A percentile compares a stretch with the other conserved stretches of the same genome.
Evolutionary conservation across 2,329 filamentous ascomycete species (phyloP).

Genomic region (Diaporthe helianthi): DNA sequence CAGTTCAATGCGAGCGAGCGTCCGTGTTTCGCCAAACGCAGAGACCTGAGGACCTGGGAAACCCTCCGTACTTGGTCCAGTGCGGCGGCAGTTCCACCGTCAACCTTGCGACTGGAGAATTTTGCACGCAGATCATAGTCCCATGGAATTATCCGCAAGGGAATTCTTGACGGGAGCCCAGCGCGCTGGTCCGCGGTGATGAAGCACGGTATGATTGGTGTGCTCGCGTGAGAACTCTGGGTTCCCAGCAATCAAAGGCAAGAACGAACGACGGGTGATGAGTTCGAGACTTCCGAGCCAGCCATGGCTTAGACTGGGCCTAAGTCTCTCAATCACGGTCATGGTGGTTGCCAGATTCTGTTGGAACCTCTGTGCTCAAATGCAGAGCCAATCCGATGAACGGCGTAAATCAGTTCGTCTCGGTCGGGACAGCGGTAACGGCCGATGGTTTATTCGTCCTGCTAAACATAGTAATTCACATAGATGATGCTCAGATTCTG

Average conservation of each 20-base stretch:
- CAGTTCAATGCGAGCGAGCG: conserved; percentile 1
- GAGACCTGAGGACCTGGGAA: neutral
- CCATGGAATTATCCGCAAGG: neutral
- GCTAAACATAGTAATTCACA: neutral
- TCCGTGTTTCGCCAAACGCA: conserved; percentile 4
- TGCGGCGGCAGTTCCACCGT: neutral
- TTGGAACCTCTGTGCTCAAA: neutral
- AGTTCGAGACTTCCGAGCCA: conserved; percentile 3
- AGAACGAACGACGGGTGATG: neutral
- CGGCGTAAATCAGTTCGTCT: neutral
- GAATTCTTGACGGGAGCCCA: neutral
- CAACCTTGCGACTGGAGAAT: conserved; percentile 3
- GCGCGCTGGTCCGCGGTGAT: neutral
- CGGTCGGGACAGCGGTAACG: neutral
- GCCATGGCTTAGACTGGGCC: neutral
- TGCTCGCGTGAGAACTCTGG: neutral
- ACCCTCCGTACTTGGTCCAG: neutral
- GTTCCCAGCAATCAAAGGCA: neutral
- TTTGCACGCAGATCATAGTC: conserved; percentile 12
- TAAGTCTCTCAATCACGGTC: neutral
- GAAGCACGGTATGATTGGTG: neutral
- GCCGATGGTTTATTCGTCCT: neutral
- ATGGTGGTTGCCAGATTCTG: neutral
- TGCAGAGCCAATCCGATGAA: neutral
- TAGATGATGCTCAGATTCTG: neutral